These are phyloP conservation scores for Vicia sativa DNA, from an alignment of 306 rosid species.

Conservation along the genomic window DNA sequence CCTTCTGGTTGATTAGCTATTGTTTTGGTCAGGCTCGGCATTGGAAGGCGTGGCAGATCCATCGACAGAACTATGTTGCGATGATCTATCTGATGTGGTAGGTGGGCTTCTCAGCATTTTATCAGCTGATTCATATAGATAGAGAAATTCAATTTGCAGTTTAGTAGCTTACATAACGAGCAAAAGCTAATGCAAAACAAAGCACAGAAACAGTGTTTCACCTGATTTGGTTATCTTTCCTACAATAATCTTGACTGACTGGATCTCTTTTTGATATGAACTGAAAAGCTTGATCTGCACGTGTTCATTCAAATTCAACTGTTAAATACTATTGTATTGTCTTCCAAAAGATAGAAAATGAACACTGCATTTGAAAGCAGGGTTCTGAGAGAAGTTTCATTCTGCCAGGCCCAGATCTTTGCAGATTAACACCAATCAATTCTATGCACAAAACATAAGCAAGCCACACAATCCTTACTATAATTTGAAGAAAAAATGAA, in stretches of 20 bases:
- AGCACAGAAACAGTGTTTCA: slow-evolving; percentile 37
- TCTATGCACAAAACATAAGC: slow-evolving; percentile 20
- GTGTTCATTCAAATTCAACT: slow-evolving; percentile 7
- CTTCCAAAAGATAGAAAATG: not conserved
- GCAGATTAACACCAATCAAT: slow-evolving; percentile 26
- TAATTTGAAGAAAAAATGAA: slow-evolving; percentile 6
- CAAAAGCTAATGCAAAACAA: not conserved
- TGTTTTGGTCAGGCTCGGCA: slow-evolving; percentile 46
- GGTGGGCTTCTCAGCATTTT: slow-evolving; percentile 40
- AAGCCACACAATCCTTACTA: slow-evolving; percentile 11
- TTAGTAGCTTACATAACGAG: slow-evolving; percentile 6
- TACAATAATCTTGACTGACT: slow-evolving; percentile 51
- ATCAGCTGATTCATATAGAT: slow-evolving; percentile 41
- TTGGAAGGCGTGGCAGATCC: slow-evolving; percentile 41
- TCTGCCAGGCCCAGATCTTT: slow-evolving; percentile 9
- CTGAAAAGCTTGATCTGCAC: slow-evolving; percentile 66
- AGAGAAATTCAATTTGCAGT: slow-evolving; percentile 13
- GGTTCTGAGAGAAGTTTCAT: slow-evolving; percentile 4
- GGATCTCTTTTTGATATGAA: slow-evolving; percentile 64
- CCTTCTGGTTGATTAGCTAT: slow-evolving; percentile 30
- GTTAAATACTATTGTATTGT: slow-evolving; percentile 11
- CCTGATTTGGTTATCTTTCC: slow-evolving; percentile 69
- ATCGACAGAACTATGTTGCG: slow-evolving; percentile 46
- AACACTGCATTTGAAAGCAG: not conserved
- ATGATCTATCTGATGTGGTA: slow-evolving; percentile 43